A percentile compares a stretch with the other conserved stretches of the same genome.
Evolutionary conservation across 495 filamentous ascomycete genomes (phyloP).

Genomic region (Daldinia vernicosa): DNA sequence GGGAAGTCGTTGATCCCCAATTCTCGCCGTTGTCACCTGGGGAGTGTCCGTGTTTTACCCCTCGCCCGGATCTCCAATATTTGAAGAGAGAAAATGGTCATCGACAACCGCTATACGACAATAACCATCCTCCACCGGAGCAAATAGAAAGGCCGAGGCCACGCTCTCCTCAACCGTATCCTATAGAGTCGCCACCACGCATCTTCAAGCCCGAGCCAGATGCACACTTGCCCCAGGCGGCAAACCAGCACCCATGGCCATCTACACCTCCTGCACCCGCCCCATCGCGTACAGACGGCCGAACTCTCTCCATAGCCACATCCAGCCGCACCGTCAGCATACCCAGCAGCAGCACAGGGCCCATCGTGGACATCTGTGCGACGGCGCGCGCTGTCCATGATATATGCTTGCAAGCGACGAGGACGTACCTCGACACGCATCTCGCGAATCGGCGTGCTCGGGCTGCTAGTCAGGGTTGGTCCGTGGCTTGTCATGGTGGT

Average conservation of each 20-base stretch:
- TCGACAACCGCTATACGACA: background rate
- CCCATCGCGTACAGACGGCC: background rate
- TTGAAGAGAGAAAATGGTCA: background rate
- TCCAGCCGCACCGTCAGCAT: constrained; percentile 5
- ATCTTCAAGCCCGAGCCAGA: background rate
- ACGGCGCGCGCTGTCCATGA: constrained; percentile 25
- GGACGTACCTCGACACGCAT: constrained; percentile 42
- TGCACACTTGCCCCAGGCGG: background rate
- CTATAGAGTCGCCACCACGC: background rate
- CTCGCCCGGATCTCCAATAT: background rate
- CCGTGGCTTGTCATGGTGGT: background rate
- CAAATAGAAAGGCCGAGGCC: background rate
- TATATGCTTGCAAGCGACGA: constrained; percentile 39
- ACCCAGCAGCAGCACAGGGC: constrained; percentile 9
- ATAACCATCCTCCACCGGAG: background rate
- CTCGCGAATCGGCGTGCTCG: constrained; percentile 30
- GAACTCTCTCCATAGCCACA: background rate
- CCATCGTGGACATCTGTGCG: background rate
- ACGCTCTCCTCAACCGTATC: background rate
- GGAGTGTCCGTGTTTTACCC: background rate
- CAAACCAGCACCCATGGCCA: background rate
- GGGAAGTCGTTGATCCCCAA: background rate
- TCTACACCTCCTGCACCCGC: background rate
- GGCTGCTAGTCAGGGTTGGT: background rate
- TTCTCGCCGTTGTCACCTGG: background rate